A percentile compares a stretch with the other conserved stretches of the same genome.
These are phyloP conservation scores for Terana coerulea DNA, from an alignment of 768 basidiomycete genomes.

Conservation along the genomic window DNA sequence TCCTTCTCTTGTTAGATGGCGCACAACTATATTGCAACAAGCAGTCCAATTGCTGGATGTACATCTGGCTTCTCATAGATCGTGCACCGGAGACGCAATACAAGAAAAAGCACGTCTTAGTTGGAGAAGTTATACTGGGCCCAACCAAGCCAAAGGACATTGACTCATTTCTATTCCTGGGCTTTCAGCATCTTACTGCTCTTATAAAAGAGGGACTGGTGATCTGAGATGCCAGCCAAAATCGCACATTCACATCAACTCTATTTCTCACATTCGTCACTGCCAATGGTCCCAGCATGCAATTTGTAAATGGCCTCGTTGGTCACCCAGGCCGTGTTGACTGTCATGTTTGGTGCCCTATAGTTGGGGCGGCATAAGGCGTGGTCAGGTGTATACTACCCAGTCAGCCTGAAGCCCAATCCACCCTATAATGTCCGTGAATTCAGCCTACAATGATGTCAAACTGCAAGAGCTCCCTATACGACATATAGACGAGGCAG, in stretches of 20 bases:
- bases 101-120: constrained; percentile 27
- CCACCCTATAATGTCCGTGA: too few species aligned
- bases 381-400: too few species aligned
- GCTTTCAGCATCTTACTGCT: constrained; percentile 24
- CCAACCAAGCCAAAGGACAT: constrained; percentile 28
- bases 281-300: constrained; percentile 15
- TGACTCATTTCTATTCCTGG: constrained; percentile 28
- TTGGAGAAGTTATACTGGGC: constrained; percentile 27
- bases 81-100: constrained; percentile 24
- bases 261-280: background rate
- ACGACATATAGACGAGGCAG: too few species aligned
- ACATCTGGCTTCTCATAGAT: constrained; percentile 28
- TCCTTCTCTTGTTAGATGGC: constrained; percentile 15
- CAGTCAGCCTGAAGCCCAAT: too few species aligned
- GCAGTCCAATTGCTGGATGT: constrained; percentile 32
- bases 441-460: too few species aligned
- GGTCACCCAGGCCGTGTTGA: constrained; percentile 31
- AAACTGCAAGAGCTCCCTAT: too few species aligned
- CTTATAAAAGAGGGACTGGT: background rate
- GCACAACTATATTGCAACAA: constrained; percentile 27
- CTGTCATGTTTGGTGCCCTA: constrained; percentile 32
- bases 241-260: background rate
- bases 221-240: background rate
- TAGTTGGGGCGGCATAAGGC: too few species aligned
- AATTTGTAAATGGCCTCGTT: constrained; percentile 30